Base-by-base conservation (phyloP, 2,329 filamentous ascomycete species). In the Fusarium sp. region DNA sequence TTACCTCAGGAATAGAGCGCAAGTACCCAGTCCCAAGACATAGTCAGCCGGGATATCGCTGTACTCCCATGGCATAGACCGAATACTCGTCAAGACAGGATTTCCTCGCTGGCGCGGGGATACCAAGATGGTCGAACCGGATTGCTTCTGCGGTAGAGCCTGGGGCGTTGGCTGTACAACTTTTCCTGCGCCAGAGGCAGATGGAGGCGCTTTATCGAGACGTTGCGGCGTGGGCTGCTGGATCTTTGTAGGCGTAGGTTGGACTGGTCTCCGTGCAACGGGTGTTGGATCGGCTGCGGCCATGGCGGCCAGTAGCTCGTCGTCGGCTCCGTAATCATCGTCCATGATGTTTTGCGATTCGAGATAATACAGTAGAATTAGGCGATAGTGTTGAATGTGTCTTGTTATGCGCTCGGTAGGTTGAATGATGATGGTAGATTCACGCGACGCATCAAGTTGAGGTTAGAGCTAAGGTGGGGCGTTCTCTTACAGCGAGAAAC, bases 41-140 rank as follows among this genome's bases (percentile, higher is more conserved):
- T 97, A 99, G 81, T 99, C 96, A 33, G 95, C 93, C 2, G 92
- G 91, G n/a, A 97, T 97, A 76, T 98, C 95, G 65, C 93, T 94
- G 80, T 97, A 98, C 80, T 99, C 96, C 96, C 96, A 99, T 1
- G 94, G 88, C 61, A 97, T 85, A 1, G 92, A 90, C 63, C 91
- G 91, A 73, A 99, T 88, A 79, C 91, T 89, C 55, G 93, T 92
- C 31, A 99, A 83, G 50, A 98, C 92, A 0, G 96, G 96, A 74
- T 99, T 99, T 65, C 95, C 96, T 80, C 97, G 97, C 79, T 99
- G 94, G 40, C 94, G 90, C 17, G 93, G 91, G 36, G 94, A 98
- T 31, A 98, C 94, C 21, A 97, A 86, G 70, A 98, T 97, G 7
- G 92, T 89, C 17, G 92, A 94, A 6, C 92, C 91, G 3, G 88